phyloP scores from a whole-genome alignment of 768 basidiomycete species.

The Collybia sordida region DNA sequence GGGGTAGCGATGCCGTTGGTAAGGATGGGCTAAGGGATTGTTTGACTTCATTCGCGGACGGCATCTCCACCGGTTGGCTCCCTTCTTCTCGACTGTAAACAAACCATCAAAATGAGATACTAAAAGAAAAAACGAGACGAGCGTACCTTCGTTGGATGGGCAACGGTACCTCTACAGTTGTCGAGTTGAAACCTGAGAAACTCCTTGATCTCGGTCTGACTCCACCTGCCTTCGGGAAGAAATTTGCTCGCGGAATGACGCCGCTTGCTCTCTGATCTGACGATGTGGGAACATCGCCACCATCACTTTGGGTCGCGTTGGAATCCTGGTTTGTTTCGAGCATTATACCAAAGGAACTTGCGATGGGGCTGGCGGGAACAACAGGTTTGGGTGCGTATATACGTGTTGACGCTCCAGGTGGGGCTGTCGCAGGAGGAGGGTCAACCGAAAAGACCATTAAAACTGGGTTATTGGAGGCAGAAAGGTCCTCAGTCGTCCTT shows the following conservation, averaged over 20 bases:
- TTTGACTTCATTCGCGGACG: constrained; percentile 18
- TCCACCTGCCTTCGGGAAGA: constrained; percentile 54
- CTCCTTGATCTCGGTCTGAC: constrained; percentile 70
- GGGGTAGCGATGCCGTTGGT: constrained; percentile 12
- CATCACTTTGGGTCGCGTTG: constrained; percentile 1
- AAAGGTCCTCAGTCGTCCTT: constrained; percentile 50
- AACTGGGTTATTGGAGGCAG: constrained; percentile 51
- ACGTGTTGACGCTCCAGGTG: constrained; percentile 6
- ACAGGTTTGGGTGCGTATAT: not conserved
- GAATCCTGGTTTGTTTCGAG: not conserved
- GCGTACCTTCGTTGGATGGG: constrained; percentile 30
- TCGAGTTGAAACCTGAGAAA: constrained; percentile 69
- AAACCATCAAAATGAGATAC: not conserved
- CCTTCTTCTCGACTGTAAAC: constrained; percentile 25
- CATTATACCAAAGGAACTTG: not conserved
- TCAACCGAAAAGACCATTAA: constrained; percentile 61
- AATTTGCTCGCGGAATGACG: constrained; percentile 58
- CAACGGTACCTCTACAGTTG: constrained; percentile 25
- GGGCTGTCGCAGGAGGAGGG: constrained; percentile 31
- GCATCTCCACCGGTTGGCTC: constrained; percentile 15
- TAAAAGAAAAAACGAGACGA: constrained; percentile 1
- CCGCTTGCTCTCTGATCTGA: constrained; percentile 12
- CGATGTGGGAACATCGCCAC: not conserved
- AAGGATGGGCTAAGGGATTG: constrained; percentile 19
- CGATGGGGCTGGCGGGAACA: constrained; percentile 2